Conservation (phyloP, 768 basidiomycete species). For the Paxillus involutus region DNA sequence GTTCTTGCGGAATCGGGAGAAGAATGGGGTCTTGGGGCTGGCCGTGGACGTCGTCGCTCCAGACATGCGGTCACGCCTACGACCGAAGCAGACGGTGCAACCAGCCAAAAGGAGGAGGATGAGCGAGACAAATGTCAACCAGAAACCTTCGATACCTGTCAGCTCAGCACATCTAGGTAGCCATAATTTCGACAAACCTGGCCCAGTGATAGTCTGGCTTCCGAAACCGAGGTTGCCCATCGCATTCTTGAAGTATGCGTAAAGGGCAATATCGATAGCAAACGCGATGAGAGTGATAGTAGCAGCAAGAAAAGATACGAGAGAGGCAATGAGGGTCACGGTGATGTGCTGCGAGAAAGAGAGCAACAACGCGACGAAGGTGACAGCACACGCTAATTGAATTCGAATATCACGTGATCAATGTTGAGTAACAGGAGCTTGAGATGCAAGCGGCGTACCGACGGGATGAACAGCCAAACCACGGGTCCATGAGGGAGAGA, state of each 20-base stretch:
- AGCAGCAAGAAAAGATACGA: constrained; percentile 67
- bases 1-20: constrained; percentile 40
- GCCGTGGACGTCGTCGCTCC: constrained; percentile 29
- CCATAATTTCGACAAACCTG: constrained; percentile 45
- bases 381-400: constrained; percentile 45
- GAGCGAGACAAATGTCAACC: constrained; percentile 70
- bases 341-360: constrained; percentile 59
- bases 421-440: not conserved
- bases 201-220: constrained; percentile 54
- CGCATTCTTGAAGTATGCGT: constrained; percentile 57
- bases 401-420: constrained; percentile 5
- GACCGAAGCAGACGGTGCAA: constrained; percentile 69
- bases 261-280: constrained; percentile 75
- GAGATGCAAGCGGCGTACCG: constrained; percentile 43
- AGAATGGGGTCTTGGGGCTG: constrained; percentile 26
- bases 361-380: constrained; percentile 62
- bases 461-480: constrained; percentile 76
- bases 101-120: constrained; percentile 65
- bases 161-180: not conserved
- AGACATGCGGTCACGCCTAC: constrained; percentile 53
- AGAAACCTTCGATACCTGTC: constrained; percentile 51
- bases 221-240: constrained; percentile 46
- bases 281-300: constrained; percentile 70
- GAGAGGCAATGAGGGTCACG: constrained; percentile 41
- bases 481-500: constrained; percentile 65